Percentiles rank a stretch among this genome's conserved stretches.
Conservation (phyloP, 2,329 filamentous ascomycete species). For the Hirsutella rhossiliensis region DNA sequence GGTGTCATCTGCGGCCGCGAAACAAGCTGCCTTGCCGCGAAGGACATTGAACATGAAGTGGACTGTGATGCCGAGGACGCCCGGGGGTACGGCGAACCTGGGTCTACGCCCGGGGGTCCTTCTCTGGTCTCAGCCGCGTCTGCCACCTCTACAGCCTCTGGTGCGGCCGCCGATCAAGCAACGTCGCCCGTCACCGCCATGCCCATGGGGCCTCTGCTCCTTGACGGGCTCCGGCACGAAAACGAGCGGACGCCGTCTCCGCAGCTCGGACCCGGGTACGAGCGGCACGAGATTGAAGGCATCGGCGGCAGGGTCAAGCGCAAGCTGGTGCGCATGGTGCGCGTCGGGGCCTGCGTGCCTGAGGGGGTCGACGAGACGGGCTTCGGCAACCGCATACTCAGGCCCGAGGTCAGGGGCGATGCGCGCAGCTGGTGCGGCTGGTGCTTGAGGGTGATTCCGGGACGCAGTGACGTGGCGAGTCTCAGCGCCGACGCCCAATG, state of each 20-base stretch:
- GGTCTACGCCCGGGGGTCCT: conserved; percentile 1
- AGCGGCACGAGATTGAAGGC: conserved; percentile 80
- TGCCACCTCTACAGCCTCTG: not conserved
- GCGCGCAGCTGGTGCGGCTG: conserved; percentile 83
- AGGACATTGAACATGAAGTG: conserved; percentile 69
- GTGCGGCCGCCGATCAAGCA: not conserved
- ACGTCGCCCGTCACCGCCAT: conserved; percentile 2
- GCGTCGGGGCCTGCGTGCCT: conserved; percentile 72
- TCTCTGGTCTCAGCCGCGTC: conserved; percentile 8
- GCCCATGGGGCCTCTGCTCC: conserved; percentile 12
- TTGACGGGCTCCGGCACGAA: conserved; percentile 19
- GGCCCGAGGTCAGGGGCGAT: conserved; percentile 54
- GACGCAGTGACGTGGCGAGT: conserved; percentile 28
- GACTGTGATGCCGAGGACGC: conserved; percentile 75
- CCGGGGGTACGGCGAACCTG: conserved; percentile 17
- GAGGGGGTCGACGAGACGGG: conserved; percentile 72
- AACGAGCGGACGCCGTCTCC: conserved; percentile 32
- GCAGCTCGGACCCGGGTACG: conserved; percentile 59
- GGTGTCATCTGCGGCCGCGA: conserved; percentile 83
- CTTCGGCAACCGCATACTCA: conserved; percentile 48
- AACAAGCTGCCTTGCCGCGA: conserved; percentile 60
- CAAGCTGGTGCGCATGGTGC: conserved; percentile 72
- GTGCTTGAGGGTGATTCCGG: conserved; percentile 68
- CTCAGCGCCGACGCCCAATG: too few relatives aligned
- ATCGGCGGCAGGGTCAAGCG: conserved; percentile 82